A percentile compares a stretch with the other conserved stretches of the same genome.
These are phyloP conservation scores for Agaricus sinodeliciosus DNA, from an alignment of 768 basidiomycete genomes.

Conservation along the genomic window DNA sequence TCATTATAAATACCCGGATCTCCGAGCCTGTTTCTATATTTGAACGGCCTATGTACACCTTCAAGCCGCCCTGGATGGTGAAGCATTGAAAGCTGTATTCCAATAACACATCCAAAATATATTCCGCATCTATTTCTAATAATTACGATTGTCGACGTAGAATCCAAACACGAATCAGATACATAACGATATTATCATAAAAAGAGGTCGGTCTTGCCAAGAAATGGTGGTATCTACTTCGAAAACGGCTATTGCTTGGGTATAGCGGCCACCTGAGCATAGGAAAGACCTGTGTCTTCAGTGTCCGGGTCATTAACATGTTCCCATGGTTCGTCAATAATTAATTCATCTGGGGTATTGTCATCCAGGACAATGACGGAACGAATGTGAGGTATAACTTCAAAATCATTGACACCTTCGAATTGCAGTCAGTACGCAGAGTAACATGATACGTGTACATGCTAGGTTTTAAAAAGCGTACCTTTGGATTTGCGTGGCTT, in stretches of 20 bases:
- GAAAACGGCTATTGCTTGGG: background rate
- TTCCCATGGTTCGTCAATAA: conserved; percentile 13
- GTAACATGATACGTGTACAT: background rate
- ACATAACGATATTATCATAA: no score
- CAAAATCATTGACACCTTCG: conserved; percentile 11
- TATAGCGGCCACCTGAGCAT: conserved; percentile 7
- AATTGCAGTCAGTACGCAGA: background rate
- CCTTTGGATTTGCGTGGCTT: conserved; percentile 7
- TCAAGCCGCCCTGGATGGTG: no score
- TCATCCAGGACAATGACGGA: conserved; percentile 17
- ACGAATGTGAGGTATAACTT: conserved; percentile 14
- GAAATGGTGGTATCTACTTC: background rate
- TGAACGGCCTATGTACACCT: no score
- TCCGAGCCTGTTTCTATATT: no score
- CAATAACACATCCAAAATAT: no score
- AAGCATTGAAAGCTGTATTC: no score
- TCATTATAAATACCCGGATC: no score
- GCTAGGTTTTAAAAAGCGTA: background rate
- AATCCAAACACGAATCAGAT: no score
- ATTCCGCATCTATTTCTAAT: no score
- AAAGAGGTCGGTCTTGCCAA: no score
- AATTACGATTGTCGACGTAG: no score
- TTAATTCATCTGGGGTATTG: conserved; percentile 6
- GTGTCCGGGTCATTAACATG: conserved; percentile 4
- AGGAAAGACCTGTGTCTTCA: conserved; percentile 5